These are phyloP conservation scores for Candida smagusa DNA, from an alignment of 1,139 yeast genomes.

Conservation along the genomic window DNA sequence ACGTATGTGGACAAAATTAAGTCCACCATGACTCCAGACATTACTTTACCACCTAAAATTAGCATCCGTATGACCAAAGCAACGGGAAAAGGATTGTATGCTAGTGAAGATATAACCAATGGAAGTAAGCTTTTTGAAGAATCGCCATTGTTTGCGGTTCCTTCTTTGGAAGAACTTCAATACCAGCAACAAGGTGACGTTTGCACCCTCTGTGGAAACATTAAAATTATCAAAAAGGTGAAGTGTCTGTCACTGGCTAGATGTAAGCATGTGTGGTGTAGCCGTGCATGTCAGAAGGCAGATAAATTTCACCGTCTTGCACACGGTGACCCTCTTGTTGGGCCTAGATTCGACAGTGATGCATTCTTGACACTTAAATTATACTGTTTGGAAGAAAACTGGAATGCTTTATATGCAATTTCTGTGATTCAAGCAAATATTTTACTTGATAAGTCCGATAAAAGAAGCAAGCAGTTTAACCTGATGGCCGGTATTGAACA, in stretches of 20 bases:
- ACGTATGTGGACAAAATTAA: constrained; percentile 53
- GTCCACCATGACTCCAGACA: constrained; percentile 50
- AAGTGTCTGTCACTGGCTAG: constrained; percentile 62
- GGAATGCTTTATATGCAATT: constrained; percentile 69
- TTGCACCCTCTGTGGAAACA: constrained; percentile 74
- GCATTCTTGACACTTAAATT: constrained; percentile 57
- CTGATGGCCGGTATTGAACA: constrained; percentile 74
- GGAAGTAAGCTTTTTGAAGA: constrained; percentile 61
- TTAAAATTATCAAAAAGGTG: constrained; percentile 37
- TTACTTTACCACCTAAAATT: constrained; percentile 47
- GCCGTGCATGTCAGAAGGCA: constrained; percentile 53
- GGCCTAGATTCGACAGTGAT: constrained; percentile 35
- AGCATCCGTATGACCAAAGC: constrained; percentile 41
- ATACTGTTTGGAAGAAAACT: constrained; percentile 61
- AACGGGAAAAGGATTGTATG: constrained; percentile 50
- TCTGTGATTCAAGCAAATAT: constrained; percentile 54
- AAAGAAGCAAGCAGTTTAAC: constrained; percentile 41
- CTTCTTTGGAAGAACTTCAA: constrained; percentile 66
- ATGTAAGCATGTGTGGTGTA: constrained; percentile 75
- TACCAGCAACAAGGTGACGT: constrained; percentile 67
- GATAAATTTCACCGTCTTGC: constrained; percentile 34
- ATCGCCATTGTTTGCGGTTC: constrained; percentile 61
- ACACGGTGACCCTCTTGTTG: constrained; percentile 7
- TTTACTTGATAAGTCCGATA: constrained; percentile 38
- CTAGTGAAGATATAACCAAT: constrained; percentile 41